Evolutionary conservation across 2,329 filamentous ascomycete genomes (phyloP).

Genomic region (Blastomyces parvus): DNA sequence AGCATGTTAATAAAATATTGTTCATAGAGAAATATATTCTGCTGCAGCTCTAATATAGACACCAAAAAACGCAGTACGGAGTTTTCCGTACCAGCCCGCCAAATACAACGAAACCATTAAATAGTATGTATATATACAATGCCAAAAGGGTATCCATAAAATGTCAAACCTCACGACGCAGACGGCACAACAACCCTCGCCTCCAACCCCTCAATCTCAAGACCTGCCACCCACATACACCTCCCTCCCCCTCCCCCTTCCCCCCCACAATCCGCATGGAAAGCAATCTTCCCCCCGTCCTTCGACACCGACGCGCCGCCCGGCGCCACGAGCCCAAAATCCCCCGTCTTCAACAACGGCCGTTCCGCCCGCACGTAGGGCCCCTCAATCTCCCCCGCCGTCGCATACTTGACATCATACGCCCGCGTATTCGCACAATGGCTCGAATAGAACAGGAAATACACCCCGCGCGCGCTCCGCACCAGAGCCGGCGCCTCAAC

Average conservation of each 20-base stretch:
- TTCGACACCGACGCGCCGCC: constrained; percentile 1
- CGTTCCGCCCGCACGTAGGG: constrained; percentile 27
- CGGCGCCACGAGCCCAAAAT: constrained; percentile 9
- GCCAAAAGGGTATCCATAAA: too few relatives aligned
- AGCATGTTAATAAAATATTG: too few relatives aligned
- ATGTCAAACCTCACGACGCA: background rate
- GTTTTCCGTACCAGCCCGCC: too few relatives aligned
- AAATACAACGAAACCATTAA: too few relatives aligned
- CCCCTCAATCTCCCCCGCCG: constrained; percentile 30
- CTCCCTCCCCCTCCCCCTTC: too few relatives aligned
- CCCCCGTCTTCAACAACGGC: constrained; percentile 27
- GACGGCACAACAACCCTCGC: background rate
- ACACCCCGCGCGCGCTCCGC: constrained; percentile 32
- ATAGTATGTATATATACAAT: too few relatives aligned
- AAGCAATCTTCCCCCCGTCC: constrained; percentile 5
- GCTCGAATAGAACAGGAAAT: constrained; percentile 53
- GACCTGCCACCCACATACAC: constrained; percentile 5
- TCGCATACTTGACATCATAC: constrained; percentile 53
- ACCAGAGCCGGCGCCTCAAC: constrained; percentile 50
- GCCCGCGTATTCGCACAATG: constrained; percentile 46
- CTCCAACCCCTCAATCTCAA: background rate
- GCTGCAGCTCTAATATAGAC: too few relatives aligned
- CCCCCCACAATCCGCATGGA: constrained; percentile 1
- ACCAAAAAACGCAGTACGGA: too few relatives aligned
- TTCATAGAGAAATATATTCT: too few relatives aligned